phyloP scores from a whole-genome alignment of 192 early-diverging fungal species.

The Dissophora globulifera region DNA sequence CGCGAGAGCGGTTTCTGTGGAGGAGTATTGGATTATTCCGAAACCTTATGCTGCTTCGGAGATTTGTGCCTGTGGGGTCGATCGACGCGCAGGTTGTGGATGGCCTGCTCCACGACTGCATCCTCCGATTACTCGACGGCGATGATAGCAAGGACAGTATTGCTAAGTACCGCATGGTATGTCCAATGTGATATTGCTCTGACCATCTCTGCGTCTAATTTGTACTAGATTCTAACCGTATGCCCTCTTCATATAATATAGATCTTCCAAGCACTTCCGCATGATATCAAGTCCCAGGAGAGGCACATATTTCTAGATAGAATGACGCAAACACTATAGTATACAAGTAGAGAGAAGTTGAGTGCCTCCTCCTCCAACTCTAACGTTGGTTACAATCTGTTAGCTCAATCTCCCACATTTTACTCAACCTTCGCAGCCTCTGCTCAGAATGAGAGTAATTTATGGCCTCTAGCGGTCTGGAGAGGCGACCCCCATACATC shows the following conservation, averaged over 20 bases:
- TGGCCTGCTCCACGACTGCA: constrained; percentile 48
- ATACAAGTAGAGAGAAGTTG: too few relatives aligned
- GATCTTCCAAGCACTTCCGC: constrained; percentile 44
- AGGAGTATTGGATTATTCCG: constrained; percentile 40
- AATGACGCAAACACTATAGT: constrained; percentile 29
- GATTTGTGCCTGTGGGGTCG: constrained; percentile 24
- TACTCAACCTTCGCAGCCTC: too few relatives aligned
- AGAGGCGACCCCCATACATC: too few relatives aligned
- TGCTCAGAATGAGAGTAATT: too few relatives aligned
- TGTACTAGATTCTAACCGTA: too few relatives aligned
- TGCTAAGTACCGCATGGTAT: constrained; percentile 47
- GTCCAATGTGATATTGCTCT: not conserved
- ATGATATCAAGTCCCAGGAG: constrained; percentile 43
- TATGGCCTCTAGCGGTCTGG: too few relatives aligned
- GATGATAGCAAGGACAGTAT: constrained; percentile 47
- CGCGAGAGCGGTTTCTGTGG: constrained; percentile 39
- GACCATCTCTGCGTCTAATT: not conserved
- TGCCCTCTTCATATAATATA: constrained; percentile 11
- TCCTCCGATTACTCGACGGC: constrained; percentile 41
- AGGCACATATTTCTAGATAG: constrained; percentile 32
- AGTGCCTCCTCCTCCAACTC: too few relatives aligned
- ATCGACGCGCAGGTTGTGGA: constrained; percentile 36
- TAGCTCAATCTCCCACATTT: too few relatives aligned
- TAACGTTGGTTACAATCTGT: too few relatives aligned
- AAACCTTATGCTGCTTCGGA: constrained; percentile 38